A percentile compares a stretch with the other conserved stretches of the same genome.
phyloP scores from a whole-genome alignment of 768 basidiomycete species.

The Xanthoconium purpureum region DNA sequence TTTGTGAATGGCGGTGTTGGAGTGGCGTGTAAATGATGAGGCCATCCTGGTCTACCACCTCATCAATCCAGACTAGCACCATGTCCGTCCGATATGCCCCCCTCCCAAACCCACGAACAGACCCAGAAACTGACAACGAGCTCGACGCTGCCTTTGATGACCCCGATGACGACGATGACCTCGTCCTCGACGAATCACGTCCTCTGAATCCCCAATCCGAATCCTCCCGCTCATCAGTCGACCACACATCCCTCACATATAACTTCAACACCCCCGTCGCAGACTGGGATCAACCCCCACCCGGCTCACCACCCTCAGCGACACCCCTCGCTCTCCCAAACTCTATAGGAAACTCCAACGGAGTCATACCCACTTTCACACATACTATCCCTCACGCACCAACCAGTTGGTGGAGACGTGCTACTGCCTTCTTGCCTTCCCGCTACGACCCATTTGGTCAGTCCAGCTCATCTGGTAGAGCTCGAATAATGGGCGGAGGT shows the following conservation, averaged over 20 bases:
- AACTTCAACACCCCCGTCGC: constrained; percentile 67
- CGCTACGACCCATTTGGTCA: constrained; percentile 44
- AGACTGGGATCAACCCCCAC: constrained; percentile 81
- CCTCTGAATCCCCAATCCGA: constrained; percentile 46
- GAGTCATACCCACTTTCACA: constrained; percentile 53
- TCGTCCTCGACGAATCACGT: constrained; percentile 39
- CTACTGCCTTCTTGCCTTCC: constrained; percentile 54
- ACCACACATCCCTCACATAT: constrained; percentile 46
- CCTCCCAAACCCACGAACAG: constrained; percentile 54
- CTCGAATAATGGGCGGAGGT: constrained; percentile 55
- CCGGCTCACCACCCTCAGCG: constrained; percentile 72
- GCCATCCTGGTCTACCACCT: not conserved
- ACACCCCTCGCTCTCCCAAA: constrained; percentile 67
- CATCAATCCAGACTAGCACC: not conserved
- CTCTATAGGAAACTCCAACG: constrained; percentile 72
- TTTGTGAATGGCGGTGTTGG: constrained; percentile 12
- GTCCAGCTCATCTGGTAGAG: constrained; percentile 35
- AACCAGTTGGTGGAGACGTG: constrained; percentile 54
- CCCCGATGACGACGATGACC: constrained; percentile 58
- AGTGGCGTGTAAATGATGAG: not conserved
- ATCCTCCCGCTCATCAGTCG: constrained; percentile 18
- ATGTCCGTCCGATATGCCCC: constrained; percentile 68
- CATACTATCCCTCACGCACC: constrained; percentile 25
- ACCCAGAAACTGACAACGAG: constrained; percentile 51
- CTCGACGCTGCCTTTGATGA: constrained; percentile 89